Base-by-base conservation (phyloP, 2,329 filamentous ascomycete species). In the Penicillium sp. region DNA sequence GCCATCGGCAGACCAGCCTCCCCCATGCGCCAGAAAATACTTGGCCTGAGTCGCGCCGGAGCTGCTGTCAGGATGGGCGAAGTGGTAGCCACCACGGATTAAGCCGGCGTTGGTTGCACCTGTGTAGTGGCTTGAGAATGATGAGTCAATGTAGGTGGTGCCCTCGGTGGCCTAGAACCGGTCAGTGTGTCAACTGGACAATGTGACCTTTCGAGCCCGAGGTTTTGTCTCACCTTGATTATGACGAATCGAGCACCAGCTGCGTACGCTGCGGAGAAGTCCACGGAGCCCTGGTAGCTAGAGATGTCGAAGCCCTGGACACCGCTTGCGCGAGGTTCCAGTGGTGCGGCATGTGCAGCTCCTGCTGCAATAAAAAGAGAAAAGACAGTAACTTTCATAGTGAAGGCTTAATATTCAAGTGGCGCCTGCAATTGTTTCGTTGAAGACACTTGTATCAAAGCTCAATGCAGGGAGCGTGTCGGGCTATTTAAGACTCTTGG, bases 41-140 rank as follows among this genome's bases (percentile, higher is more conserved):
- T 75, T 70, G 8, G 82, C 83, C 64, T 85, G 82, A 0, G 70
- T 67, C 4, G 77, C 71, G 16, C 79, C 81, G 5, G 77, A 73
- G 61, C 75, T 76, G 16, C 67, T 64, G 48, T 69, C 75, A 0
- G 80, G 82, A 35, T 76, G 77, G 5, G 83, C 82, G 61, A 83
- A 84, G 74, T 85, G 83, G 65, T 85, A 84, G 35, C 77, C 82
- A 48, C 82, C 82, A 22, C 82, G 80, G 67, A 85, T 80, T 57
- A 86, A 71, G 24, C 78, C 78, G 3, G 81, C 81, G 9, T 73
- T 73, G 45, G 81, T 83, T 33, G 82, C 81, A 26, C 76, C 76
- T 3, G 59, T 71, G 68, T 83, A 84, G 64, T 85, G 81, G 29
- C 62, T 67, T 57, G 72, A 77, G 72, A 85, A 85, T 24, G 48